Base-by-base conservation (phyloP, 257 asterid genomes). In the Ocimum tenuiflorum region DNA sequence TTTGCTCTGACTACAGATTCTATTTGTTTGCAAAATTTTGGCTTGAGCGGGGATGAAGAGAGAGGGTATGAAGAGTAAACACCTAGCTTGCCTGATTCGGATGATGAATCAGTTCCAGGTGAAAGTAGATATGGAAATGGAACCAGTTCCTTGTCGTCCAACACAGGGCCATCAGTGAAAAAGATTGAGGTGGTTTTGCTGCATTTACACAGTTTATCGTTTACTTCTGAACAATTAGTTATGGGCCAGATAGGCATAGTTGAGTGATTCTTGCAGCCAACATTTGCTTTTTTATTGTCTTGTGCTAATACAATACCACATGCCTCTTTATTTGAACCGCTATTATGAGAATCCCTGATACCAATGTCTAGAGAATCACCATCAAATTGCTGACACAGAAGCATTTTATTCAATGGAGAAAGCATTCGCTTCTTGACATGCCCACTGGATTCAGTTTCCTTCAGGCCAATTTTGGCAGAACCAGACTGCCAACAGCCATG, bases 161-260 rank as follows among this genome's bases (percentile, higher is more conserved):
- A 75, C 50, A 88, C 59, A 69, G 91, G 96, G 45, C 95, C 94
- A 68, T 88, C 96, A 0, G 91, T 79, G 47, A 81, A 74, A 64
- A 79, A 50, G 0, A 53, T 12, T 31, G 89, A 68, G 55, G 73
- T 65, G 45, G 45, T 52, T 73, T 72, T 73, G 48, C 72, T 41
- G 71, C 36, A 42, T 63, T 66, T 60, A 50, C 62, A 52, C 69
- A 74, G 49, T 46, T 72, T 27, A 22, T 63, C 77, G 64, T 60
- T 71, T 72, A 45, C 68, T 48, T 70, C 83, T 8, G 79, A 36
- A 63, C 65, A 57, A 51, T 61, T 69, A 43, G 78, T 67, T 41
- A 70, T 52, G 13, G 82, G 67, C 66, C 65, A 74, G 22, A 75
- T 55, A 23, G 79, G 86, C 68, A 73, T 18, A 29, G 65, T 72